A percentile compares a stretch with the other conserved stretches of the same genome.
Evolutionary conservation across 108 stramenopile genomes (phyloP).

Genomic region (Cyclotella choctawhatcheeana): DNA sequence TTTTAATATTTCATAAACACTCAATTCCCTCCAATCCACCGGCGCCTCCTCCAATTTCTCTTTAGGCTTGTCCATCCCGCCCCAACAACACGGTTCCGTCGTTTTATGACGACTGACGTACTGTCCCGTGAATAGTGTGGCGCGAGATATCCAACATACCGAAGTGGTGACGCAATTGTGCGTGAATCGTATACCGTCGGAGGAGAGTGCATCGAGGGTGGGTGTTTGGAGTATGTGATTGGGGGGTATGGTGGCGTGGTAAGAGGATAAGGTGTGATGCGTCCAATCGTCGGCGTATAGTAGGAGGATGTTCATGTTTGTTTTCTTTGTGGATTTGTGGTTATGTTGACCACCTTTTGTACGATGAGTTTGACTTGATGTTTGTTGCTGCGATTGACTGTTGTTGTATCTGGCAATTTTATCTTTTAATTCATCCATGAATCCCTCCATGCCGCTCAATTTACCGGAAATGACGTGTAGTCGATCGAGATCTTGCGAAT

Average conservation of each 20-base stretch:
- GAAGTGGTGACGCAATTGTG: conserved; percentile 87
- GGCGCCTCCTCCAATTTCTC: conserved; percentile 33
- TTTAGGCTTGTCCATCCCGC: conserved; percentile 28
- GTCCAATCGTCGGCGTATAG: conserved; percentile 57
- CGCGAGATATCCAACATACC: conserved; percentile 81
- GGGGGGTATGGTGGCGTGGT: conserved; percentile 31
- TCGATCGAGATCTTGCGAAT: no score
- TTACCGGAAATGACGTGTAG: no score
- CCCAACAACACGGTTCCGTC: conserved; percentile 45
- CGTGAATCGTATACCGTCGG: conserved; percentile 71
- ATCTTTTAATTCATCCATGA: no score
- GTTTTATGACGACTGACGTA: conserved; percentile 67
- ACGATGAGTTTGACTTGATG: no score
- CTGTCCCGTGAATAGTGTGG: conserved; percentile 73
- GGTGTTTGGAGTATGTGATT: conserved; percentile 58
- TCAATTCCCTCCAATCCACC: conserved; percentile 40
- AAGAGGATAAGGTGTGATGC: conserved; percentile 50
- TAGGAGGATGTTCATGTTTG: conserved; percentile 42
- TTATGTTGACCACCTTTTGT: no score
- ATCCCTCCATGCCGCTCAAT: no score
- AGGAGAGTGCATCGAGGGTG: conserved; percentile 73
- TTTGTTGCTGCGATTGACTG: no score
- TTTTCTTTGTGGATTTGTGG: conserved; percentile 20
- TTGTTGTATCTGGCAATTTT: no score
- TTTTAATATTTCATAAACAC: conserved; percentile 38